Evolutionary conservation across 306 rosid species (phyloP), one percentile per base, ranked within the genome.

Genomic region (Casuarina equisetifolia): DNA sequence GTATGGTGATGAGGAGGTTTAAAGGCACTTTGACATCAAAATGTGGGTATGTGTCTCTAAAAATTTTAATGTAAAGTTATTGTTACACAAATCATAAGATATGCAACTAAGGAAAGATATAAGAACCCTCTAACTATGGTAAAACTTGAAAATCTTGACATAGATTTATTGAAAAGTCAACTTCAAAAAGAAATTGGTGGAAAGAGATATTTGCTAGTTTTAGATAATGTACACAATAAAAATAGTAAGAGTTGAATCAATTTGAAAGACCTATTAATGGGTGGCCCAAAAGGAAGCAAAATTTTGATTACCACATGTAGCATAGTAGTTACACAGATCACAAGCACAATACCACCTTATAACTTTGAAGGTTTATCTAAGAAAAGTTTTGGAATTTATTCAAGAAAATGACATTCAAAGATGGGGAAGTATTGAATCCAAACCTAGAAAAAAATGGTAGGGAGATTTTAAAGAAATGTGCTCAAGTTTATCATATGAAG

Each of bases 271-370:
- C 43, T 77, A 2, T 48, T 76, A 11, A 42, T 2, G 25, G 64
- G 3, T 36, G 85, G 64, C 6, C 54, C 64, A 3, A 2, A 5
- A 1, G 76, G 69, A 15, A 77, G 77, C 46, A 69, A 36, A 57
- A 61, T 82, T 5, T 4, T 82, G 6, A 62, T 78, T 61, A 82
- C 85, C 1, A 82, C 82, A 0, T 77, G 83, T 8, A 76, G 54
- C 7, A 1, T 9, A 0, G 59, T 39, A 2, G 79, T 82, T 51
- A 76, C 80, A 15, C 42, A 25, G 36, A 40, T 4, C 13, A 52
- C 61, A 69, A 50, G 71, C 2, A 70, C 57, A n/a, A n/a, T 2
- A 42, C 11, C 36, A 5, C 43, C 17, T n/a, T n/a, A n/a, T n/a
- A n/a, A n/a, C n/a, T n/a, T n/a, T n/a, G n/a, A n/a, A n/a, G n/a